Conservation (phyloP, 441 rosid species). For the Cnidoscolus chayamansa region DNA sequence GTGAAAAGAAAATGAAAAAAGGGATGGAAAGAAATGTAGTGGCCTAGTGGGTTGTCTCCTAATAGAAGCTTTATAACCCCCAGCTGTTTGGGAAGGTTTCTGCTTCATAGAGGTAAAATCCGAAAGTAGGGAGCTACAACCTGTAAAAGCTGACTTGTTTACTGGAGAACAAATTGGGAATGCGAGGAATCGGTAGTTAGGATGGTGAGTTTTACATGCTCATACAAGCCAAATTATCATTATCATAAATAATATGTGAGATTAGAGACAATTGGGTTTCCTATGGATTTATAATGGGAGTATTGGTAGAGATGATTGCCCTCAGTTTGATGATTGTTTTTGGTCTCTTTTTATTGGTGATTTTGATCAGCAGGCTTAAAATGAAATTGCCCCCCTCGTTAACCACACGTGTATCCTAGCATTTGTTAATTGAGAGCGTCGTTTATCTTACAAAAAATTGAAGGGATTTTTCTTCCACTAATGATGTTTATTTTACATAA, state of each 20-base stretch:
- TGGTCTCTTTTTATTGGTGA: too few species aligned
- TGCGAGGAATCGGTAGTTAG: constrained; percentile 31
- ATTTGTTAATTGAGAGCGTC: too few species aligned
- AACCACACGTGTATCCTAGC: too few species aligned
- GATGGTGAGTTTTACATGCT: constrained; percentile 33
- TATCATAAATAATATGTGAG: constrained; percentile 34
- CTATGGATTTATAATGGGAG: constrained; percentile 23
- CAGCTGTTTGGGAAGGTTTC: constrained; percentile 17
- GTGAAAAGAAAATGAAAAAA: constrained; percentile 17
- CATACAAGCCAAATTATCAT: constrained; percentile 30
- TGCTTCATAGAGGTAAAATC: constrained; percentile 11
- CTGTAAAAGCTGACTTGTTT: constrained; percentile 45
- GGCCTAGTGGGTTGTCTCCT: constrained; percentile 27
- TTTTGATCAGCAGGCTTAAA: too few species aligned
- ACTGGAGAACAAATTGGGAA: constrained; percentile 32
- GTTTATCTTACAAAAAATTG: too few species aligned
- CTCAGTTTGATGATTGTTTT: not conserved
- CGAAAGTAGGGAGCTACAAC: constrained; percentile 23
- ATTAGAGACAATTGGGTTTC: constrained; percentile 28
- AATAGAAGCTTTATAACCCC: constrained; percentile 20
- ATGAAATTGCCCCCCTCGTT: too few species aligned
- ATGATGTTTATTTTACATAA: too few species aligned
- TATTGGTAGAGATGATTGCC: constrained; percentile 12
- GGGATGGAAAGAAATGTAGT: not conserved
- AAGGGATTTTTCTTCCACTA: too few species aligned